Evolutionary conservation across 2,329 filamentous ascomycete species (phyloP).

Genomic region (Colletotrichum sp.): DNA sequence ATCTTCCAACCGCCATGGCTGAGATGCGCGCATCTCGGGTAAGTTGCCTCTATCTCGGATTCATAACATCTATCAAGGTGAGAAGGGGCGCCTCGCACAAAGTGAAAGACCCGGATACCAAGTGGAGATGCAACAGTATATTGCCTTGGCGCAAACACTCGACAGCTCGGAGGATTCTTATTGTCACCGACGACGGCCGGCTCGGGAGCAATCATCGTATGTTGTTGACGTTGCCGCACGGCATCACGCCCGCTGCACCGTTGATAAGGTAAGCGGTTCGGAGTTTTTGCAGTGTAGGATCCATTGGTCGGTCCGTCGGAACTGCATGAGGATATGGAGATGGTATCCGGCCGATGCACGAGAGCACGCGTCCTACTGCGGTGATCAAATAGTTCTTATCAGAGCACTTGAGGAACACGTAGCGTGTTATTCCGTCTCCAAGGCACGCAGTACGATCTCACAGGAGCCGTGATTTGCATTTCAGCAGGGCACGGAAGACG

Average conservation of each 20-base stretch:
- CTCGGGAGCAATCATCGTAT: not conserved
- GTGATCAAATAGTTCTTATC: not conserved
- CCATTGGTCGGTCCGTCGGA: not conserved
- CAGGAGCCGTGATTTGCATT: not conserved
- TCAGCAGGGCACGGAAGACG: not conserved
- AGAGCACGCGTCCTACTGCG: not conserved
- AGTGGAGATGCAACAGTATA: not conserved
- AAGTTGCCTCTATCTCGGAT: not conserved
- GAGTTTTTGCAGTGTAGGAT: not conserved
- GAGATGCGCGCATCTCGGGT: not conserved
- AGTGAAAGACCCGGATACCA: not conserved
- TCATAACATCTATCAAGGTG: not conserved
- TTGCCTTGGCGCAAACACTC: not conserved
- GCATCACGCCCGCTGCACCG: not conserved
- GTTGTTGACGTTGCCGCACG: not conserved
- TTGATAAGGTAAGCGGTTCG: not conserved
- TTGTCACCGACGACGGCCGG: not conserved
- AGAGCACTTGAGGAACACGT: not conserved
- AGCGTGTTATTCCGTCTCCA: not conserved
- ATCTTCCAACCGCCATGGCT: not conserved
- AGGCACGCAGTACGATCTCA: not conserved
- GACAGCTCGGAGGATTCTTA: not conserved
- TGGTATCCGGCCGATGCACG: not conserved
- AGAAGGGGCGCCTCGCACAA: not conserved
- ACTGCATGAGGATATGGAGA: not conserved